Percentiles rank a stretch among this genome's conserved stretches.
Evolutionary conservation across 495 filamentous ascomycete genomes (phyloP).

Genomic region (Lasiosphaeria hispida): DNA sequence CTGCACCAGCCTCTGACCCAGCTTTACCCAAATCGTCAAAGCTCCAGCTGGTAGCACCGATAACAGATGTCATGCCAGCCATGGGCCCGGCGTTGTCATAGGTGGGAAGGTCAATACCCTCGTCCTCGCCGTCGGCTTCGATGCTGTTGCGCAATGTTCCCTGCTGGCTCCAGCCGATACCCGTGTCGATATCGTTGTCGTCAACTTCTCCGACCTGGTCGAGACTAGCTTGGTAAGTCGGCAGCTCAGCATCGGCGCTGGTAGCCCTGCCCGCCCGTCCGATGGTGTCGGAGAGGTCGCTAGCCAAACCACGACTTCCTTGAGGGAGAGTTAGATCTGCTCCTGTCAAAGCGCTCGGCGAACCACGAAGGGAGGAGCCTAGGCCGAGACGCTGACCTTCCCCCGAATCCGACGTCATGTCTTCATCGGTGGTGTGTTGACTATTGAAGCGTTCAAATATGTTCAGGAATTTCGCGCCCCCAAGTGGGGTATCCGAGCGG

Average conservation of each 20-base stretch:
- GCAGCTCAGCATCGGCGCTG: constrained; percentile 18
- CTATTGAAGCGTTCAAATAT: constrained; percentile 56
- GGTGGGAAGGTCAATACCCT: constrained; percentile 26
- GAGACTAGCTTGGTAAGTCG: constrained; percentile 19
- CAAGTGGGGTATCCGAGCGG: constrained; percentile 69
- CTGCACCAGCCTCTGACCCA: constrained; percentile 20
- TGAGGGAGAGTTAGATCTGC: constrained; percentile 69
- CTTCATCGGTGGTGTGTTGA: constrained; percentile 43
- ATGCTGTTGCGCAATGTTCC: constrained; percentile 34
- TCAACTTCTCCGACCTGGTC: constrained; percentile 8
- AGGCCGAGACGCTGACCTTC: constrained; percentile 81
- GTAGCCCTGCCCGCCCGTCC: background rate
- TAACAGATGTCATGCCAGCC: constrained; percentile 28
- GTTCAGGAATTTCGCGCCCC: constrained; percentile 68
- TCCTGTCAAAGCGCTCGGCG: constrained; percentile 78
- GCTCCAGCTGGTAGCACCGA: constrained; percentile 32
- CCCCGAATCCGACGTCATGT: constrained; percentile 59
- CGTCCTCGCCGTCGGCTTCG: constrained; percentile 42
- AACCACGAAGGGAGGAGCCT: constrained; percentile 78
- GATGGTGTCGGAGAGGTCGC: constrained; percentile 1
- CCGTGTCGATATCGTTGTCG: constrained; percentile 15
- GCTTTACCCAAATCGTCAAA: constrained; percentile 28
- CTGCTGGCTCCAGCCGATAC: constrained; percentile 17
- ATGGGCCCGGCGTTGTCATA: constrained; percentile 26
- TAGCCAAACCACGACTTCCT: constrained; percentile 58